Percentiles rank a stretch among this genome's conserved stretches.
Evolutionary conservation across 2,329 filamentous ascomycete genomes (phyloP).

Genomic region (Emydomyces testavorans): DNA sequence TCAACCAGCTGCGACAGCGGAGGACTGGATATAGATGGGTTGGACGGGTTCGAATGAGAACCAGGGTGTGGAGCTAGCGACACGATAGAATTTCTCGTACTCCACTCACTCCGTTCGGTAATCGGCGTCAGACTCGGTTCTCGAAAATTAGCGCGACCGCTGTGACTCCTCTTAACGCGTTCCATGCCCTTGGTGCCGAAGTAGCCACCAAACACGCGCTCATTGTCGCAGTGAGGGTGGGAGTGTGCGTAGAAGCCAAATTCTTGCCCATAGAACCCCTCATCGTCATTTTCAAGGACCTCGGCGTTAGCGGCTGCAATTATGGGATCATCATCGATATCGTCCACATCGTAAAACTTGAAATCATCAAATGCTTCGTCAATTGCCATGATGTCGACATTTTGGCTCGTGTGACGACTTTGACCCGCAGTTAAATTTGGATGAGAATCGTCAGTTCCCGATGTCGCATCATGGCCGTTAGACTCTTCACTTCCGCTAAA

Average conservation of each 20-base stretch:
- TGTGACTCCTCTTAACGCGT: slow-evolving; percentile 52
- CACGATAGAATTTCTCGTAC: slow-evolving; percentile 83
- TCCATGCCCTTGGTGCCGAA: slow-evolving; percentile 66
- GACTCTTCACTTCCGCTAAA: slow-evolving; percentile 36
- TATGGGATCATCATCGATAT: slow-evolving; percentile 74
- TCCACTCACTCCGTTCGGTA: slow-evolving; percentile 91
- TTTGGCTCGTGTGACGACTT: slow-evolving; percentile 37
- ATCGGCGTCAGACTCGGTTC: slow-evolving; percentile 94
- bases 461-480: slow-evolving; percentile 26
- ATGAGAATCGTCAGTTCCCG: slow-evolving; percentile 31
- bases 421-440: slow-evolving; percentile 41
- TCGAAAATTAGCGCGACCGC: slow-evolving; percentile 60
- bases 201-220: slow-evolving; percentile 73
- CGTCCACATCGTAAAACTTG: slow-evolving; percentile 51
- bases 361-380: slow-evolving; percentile 35
- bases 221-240: slow-evolving; percentile 38
- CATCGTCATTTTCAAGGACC: slow-evolving; percentile 78
- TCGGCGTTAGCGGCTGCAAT: slow-evolving; percentile 93
- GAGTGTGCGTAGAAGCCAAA: slow-evolving; percentile 80
- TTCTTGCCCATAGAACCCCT: slow-evolving; percentile 90
- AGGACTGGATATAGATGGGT: slow-evolving; percentile 51
- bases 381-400: slow-evolving; percentile 30
- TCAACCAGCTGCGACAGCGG: slow-evolving; percentile 62
- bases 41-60: slow-evolving; percentile 41
- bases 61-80: slow-evolving; percentile 49